phyloP scores from a whole-genome alignment of 768 basidiomycete genomes.

The Tylopilus rubrobrunneus region DNA sequence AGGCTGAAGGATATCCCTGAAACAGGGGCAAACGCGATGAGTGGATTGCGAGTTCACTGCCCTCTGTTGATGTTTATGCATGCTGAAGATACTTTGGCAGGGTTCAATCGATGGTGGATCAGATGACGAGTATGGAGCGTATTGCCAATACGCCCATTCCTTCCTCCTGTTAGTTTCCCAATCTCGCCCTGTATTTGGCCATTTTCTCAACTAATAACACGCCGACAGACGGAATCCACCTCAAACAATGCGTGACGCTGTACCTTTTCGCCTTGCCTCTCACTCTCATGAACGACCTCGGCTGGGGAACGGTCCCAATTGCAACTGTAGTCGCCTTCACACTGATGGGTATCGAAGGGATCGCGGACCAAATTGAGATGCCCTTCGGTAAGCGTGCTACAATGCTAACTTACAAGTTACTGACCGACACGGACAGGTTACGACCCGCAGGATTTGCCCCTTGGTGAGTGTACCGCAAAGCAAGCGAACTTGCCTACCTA shows the following conservation, averaged over 20 bases:
- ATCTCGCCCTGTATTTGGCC: neutral
- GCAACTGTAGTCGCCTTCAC: slow-evolving; percentile 87
- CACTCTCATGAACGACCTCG: slow-evolving; percentile 76
- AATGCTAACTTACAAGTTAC: neutral
- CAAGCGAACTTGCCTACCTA: neutral
- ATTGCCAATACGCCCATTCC: slow-evolving; percentile 40
- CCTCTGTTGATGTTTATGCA: neutral
- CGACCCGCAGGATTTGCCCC: slow-evolving; percentile 67
- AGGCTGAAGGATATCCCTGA: neutral
- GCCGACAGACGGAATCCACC: slow-evolving; percentile 74
- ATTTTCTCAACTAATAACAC: slow-evolving; percentile 6
- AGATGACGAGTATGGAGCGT: slow-evolving; percentile 86
- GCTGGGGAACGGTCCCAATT: slow-evolving; percentile 81
- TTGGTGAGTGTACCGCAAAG: slow-evolving; percentile 47
- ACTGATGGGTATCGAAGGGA: slow-evolving; percentile 93
- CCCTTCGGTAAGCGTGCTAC: slow-evolving; percentile 66
- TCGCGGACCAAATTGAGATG: slow-evolving; percentile 93
- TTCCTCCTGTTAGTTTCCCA: slow-evolving; percentile 40
- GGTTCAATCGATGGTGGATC: slow-evolving; percentile 78
- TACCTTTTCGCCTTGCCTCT: slow-evolving; percentile 91
- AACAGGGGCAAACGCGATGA: slow-evolving; percentile 77
- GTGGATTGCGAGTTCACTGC: slow-evolving; percentile 45
- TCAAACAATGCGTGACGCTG: slow-evolving; percentile 92
- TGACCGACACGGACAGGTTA: slow-evolving; percentile 37
- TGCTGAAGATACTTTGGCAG: slow-evolving; percentile 35